Conservation (phyloP, 805 yeast genomes). For the Zygoascus biomembranicola region DNA sequence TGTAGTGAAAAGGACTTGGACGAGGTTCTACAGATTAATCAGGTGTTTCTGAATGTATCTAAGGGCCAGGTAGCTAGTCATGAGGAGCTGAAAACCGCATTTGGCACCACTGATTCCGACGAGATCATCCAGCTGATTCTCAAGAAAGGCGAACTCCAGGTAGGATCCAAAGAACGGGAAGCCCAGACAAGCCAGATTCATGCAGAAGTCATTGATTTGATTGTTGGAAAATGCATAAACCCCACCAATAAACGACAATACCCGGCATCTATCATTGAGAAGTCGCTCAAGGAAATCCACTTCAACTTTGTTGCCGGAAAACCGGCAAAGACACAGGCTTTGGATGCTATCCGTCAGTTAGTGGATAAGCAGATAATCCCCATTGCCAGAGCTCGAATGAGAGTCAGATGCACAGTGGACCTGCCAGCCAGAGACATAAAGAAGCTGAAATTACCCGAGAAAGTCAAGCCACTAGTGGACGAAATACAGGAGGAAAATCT, state of each 20-base stretch:
- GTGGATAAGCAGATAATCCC: slow-evolving; percentile 80
- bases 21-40: slow-evolving; percentile 94
- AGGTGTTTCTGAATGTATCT: slow-evolving; percentile 84
- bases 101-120: slow-evolving; percentile 70
- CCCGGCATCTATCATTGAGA: slow-evolving; percentile 90
- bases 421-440: slow-evolving; percentile 46
- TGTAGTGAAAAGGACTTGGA: slow-evolving; percentile 76
- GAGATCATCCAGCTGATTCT: slow-evolving; percentile 72
- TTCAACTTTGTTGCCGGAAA: slow-evolving; percentile 68
- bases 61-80: slow-evolving; percentile 90
- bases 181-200: slow-evolving; percentile 64
- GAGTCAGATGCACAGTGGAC: slow-evolving; percentile 48
- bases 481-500: slow-evolving; percentile 37
- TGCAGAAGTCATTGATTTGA: slow-evolving; percentile 73
- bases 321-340: slow-evolving; percentile 78
- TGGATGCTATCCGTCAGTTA: slow-evolving; percentile 79
- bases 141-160: slow-evolving; percentile 86
- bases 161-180: slow-evolving; percentile 87
- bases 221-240: slow-evolving; percentile 85
- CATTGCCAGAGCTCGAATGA: slow-evolving; percentile 91
- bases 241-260: slow-evolving; percentile 85
- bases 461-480: slow-evolving; percentile 36
- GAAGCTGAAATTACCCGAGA: slow-evolving; percentile 33
- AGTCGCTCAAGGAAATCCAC: slow-evolving; percentile 66
- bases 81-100: slow-evolving; percentile 66